Evolutionary conservation across 768 basidiomycete genomes (phyloP).

Genomic region (Lactarius quietus): DNA sequence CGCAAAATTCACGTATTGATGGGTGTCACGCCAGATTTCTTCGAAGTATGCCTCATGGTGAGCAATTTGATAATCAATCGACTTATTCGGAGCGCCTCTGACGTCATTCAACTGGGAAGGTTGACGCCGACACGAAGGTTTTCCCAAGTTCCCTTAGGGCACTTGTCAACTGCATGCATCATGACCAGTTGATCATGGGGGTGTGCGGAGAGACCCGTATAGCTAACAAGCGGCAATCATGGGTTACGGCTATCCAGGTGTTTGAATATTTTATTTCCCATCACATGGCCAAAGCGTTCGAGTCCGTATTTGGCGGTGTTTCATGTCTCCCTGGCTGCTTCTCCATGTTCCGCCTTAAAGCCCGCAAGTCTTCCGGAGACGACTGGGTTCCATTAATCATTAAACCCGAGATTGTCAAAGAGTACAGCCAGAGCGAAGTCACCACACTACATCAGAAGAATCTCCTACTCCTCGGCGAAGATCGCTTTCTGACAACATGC

Average conservation of each 20-base stretch:
- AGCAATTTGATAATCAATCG: constrained; percentile 30
- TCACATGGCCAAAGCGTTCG: constrained; percentile 97
- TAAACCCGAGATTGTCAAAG: constrained; percentile 95
- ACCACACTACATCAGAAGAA: constrained; percentile 98
- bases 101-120: constrained; percentile 45
- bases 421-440: constrained; percentile 94
- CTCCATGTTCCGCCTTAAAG: constrained; percentile 98
- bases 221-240: constrained; percentile 96
- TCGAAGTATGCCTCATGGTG: constrained; percentile 97
- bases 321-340: constrained; percentile 99
- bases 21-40: constrained; percentile 99
- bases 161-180: constrained; percentile 97
- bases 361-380: constrained; percentile 79
- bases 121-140: constrained; percentile 97
- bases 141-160: constrained; percentile 86
- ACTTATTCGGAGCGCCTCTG: constrained; percentile 2
- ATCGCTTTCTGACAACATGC: constrained; percentile 97
- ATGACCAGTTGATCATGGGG: constrained; percentile 99
- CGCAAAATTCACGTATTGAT: constrained; percentile 93
- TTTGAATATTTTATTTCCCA: constrained; percentile 99
- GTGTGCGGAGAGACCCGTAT: constrained; percentile 98
- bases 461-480: constrained; percentile 91
- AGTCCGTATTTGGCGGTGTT: constrained; percentile 98
- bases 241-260: constrained; percentile 98
- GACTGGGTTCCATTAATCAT: constrained; percentile 98